Base-by-base conservation (phyloP, 345 rosid genomes). In the Citrus unshiu region DNA sequence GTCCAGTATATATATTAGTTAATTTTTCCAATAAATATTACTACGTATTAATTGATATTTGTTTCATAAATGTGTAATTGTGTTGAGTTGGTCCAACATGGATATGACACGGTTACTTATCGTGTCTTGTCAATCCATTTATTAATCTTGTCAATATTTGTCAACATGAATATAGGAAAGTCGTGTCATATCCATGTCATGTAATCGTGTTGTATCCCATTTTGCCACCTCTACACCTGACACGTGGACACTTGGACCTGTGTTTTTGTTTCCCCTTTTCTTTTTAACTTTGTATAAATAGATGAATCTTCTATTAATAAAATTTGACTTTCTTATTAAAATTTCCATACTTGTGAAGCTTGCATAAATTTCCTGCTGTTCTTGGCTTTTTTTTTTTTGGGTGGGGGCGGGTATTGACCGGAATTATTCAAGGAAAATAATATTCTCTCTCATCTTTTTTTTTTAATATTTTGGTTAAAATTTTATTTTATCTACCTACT, bases 401-500 rank as follows among this genome's bases (percentile, higher is more conserved):
- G 18, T 12, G 2, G 58, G 58, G 22, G 58, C 1, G 27, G 32
- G 29, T 27, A 24, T 7, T 57, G 63, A 30, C 9, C 2, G 7
- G 6, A 34, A 63, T 63, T 32, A 62, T 27, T 30, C 7, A 75
- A 10, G 61, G 35, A 49, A 30, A n/a, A 35, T 49, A 49, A 10
- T 67, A 18, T 37, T 68, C 9, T 10, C 25, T n/a, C 72, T 39
- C 7, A 21, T 40, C 9, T 18, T 65, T 78, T 43, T 74, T 72
- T 62, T 24, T 66, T 77, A 29, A 72, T 27, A 60, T 5, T n/a
- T 54, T 76, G 37, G 46, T 61, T 64, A 65, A 68, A 76, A 79
- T 32, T 32, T 67, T 62, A 35, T 68, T 18, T n/a, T 77, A 60
- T 78, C 39, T 75, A 37, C 80, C 81, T 79, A 32, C 63, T 79